A percentile compares a stretch with the other conserved stretches of the same genome.
These are phyloP conservation scores for Suillus alpinus DNA, from an alignment of 768 basidiomycete species.

Conservation along the genomic window DNA sequence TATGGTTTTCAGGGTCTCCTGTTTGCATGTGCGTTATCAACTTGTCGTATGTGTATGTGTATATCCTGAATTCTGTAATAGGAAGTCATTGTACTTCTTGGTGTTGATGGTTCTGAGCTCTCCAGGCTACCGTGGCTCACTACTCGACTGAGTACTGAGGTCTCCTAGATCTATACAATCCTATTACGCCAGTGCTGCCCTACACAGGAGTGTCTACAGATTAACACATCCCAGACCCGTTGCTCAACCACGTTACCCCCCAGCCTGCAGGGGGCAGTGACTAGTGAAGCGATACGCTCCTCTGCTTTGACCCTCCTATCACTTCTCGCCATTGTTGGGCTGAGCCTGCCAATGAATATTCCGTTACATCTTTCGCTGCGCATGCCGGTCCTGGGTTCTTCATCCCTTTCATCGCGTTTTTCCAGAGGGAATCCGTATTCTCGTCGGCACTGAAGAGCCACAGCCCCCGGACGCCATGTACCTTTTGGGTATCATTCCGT, in stretches of 20 bases:
- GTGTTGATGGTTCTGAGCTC: background rate
- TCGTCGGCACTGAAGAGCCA: constrained; percentile 18
- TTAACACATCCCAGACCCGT: background rate
- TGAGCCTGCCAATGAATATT: background rate
- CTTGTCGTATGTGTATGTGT: background rate
- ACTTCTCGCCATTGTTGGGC: background rate
- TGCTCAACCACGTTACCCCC: background rate
- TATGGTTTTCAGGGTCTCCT: background rate
- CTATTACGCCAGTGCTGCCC: background rate
- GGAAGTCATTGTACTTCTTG: constrained; percentile 1
- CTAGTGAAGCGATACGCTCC: background rate
- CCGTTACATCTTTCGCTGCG: background rate
- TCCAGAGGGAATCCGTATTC: background rate
- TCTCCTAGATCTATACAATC: background rate
- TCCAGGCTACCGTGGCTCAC: background rate
- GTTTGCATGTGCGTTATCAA: background rate
- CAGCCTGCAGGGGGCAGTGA: background rate
- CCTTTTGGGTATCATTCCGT: background rate
- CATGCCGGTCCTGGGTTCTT: background rate
- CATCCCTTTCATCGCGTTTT: background rate
- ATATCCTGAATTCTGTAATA: background rate
- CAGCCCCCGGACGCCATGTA: constrained; percentile 16
- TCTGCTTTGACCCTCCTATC: constrained; percentile 10
- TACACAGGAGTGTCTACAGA: background rate
- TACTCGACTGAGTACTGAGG: background rate